Percentiles rank a stretch among this genome's conserved stretches.
Conservation (phyloP, 176 grass and related monocot species). For the Carex scoparia region DNA sequence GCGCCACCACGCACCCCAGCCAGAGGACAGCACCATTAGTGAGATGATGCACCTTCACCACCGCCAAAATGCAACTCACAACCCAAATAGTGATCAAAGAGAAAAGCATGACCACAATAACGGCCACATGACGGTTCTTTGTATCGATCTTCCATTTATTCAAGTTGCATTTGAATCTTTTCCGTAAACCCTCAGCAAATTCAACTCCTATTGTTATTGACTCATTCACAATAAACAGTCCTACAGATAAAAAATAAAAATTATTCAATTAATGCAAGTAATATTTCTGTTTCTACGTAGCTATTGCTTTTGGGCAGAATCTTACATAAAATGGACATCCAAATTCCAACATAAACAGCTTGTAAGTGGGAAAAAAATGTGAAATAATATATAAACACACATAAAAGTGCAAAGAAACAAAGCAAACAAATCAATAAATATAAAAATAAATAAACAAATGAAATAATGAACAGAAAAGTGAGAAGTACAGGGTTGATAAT, state of each 20-base stretch:
- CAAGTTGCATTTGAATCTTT: slow-evolving; percentile 34
- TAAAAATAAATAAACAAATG: not conserved
- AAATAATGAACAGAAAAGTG: not conserved
- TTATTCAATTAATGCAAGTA: not conserved
- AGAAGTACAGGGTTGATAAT: not conserved
- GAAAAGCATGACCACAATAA: slow-evolving; percentile 43
- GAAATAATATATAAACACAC: not conserved
- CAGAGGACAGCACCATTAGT: slow-evolving; percentile 48
- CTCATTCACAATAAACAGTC: slow-evolving; percentile 75
- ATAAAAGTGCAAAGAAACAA: not conserved
- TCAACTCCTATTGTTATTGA: slow-evolving; percentile 67
- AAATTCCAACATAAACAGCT: not conserved
- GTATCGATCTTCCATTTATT: slow-evolving; percentile 46
- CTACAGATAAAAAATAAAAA: slow-evolving; percentile 25
- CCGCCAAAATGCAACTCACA: slow-evolving; percentile 53
- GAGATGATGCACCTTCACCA: slow-evolving; percentile 42
- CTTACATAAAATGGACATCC: not conserved
- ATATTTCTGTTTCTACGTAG: not conserved
- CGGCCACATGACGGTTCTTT: slow-evolving; percentile 24
- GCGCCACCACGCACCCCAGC: slow-evolving; percentile 68
- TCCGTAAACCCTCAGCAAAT: slow-evolving; percentile 56
- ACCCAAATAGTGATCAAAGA: slow-evolving; percentile 53
- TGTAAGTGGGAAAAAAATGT: not conserved
- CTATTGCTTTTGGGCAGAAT: not conserved
- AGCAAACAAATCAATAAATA: not conserved